Base-by-base conservation (phyloP, 2,329 filamentous ascomycete species). In the Myriosclerotinia scirpicola region DNA sequence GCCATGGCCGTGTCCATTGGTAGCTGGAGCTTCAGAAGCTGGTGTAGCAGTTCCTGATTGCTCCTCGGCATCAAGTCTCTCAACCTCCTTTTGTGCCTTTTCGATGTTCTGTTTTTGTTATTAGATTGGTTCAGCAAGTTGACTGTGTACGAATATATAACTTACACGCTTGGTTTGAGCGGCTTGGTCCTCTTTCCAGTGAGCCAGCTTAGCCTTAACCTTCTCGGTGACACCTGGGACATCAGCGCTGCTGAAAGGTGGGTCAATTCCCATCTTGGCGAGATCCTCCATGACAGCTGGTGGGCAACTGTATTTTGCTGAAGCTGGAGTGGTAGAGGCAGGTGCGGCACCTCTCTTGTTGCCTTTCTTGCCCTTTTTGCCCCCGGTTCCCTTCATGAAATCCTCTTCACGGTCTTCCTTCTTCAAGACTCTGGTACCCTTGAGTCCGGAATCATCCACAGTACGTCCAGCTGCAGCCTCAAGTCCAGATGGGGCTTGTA, bases 1-100 rank as follows among this genome's bases (percentile, higher is more conserved):
- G 52, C 84, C 86, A 69, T 82, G 79, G 66, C 81, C 79, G 69
- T 82, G 79, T 67, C 81, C 79, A 69, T 80, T 83, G 72, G 78
- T 76, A 48, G 76, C 80, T n/a, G 77, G 73, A n/a, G 80, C 75
- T 71, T 78, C 80, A 69, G 83, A 83, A 40, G 44, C 40, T 52
- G 54, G 40, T 14, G 54, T 55, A 68, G 68, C 53, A 69, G 65
- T 81, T 65, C 81, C 79, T 73, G 66, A 81, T 64, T 81, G 79
- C 75, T 86, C 85, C 71, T 85, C 82, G 66, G 88, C 87, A 77
- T 97, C 94, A 66, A 98, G 86, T 73, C 89, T 88, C 77, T 93
- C 92, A 70, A 99, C 96, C 79, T 97, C 93, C 80, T 94, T 94
- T 83, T 97, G 90, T 69, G 95, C 95, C 81, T 97, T 97, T 71